Conservation (phyloP, 2,329 filamentous ascomycete species). For the Fusarium verrucosum region DNA sequence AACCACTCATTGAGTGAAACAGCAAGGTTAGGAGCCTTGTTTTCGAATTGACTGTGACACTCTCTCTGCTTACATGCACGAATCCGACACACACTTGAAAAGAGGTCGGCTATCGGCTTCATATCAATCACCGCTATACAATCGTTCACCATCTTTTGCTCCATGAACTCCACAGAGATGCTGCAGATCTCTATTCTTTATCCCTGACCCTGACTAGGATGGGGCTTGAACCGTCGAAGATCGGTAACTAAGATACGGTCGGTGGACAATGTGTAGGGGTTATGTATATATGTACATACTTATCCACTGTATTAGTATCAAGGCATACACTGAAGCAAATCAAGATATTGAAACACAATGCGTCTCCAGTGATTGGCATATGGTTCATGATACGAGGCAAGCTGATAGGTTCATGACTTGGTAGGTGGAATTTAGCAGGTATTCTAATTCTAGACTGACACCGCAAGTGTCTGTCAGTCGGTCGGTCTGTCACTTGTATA, state of each 20-base stretch:
- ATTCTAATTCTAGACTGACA: neutral
- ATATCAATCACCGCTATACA: neutral
- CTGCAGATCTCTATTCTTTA: conserved; percentile 15
- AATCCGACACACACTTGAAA: neutral
- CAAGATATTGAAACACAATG: conserved; percentile 22
- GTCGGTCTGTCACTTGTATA: conserved; percentile 15
- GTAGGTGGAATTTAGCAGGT: neutral
- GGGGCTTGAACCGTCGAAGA: conserved; percentile 7
- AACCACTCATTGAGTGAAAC: neutral
- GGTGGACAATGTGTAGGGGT: neutral
- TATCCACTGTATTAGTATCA: too few relatives aligned
- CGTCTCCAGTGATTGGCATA: conserved; percentile 27
- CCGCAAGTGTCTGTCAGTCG: neutral
- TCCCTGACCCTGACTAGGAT: conserved; percentile 1
- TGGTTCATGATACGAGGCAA: conserved; percentile 9
- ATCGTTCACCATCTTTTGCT: neutral
- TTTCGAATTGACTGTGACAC: neutral
- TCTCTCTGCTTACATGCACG: neutral
- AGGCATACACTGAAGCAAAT: too few relatives aligned
- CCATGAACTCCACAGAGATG: neutral
- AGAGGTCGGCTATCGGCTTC: conserved; percentile 13
- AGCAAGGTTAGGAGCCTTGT: neutral
- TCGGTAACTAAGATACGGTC: too few relatives aligned
- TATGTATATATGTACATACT: neutral
- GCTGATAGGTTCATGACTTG: neutral